Evolutionary conservation across 106 monocot species (phyloP), one percentile per base, ranked within the genome.

Genomic region (Dactylorhiza incarnata): DNA sequence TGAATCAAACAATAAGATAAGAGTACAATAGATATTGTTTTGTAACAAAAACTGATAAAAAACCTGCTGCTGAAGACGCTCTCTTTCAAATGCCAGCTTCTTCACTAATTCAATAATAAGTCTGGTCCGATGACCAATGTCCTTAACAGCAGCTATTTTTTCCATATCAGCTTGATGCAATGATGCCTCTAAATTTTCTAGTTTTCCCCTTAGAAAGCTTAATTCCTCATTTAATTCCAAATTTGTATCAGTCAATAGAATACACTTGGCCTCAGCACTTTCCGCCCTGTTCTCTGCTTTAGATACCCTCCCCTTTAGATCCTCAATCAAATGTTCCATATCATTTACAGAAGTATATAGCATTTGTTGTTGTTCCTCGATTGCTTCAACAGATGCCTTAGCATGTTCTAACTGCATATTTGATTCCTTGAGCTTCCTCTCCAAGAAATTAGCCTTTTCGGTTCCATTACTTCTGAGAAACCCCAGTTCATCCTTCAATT

Each of bases 321-420:
- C 86, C 45, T 84, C 86, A 68, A 94, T 91, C 52, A 97, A 76
- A 85, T 81, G 77, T 80, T 91, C 87, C 97, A 97, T 94, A 72
- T 97, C 94, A 79, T 69, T 61, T 16, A 91, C 68, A 66, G 89
- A 81, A 74, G 86, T 79, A 75, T 84, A 81, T 65, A 91, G 43
- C 84, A 94, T 58, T 61, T 23, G 82, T 68, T 83, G 80, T 47
- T 93, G 83, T 69, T 95, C 90, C 65, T 83, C 84, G 56, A 81
- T 81, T 80, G 95, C 95, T 63, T 92, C 90, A 78, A 90, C 49
- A 44, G 95, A 85, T 72, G 85, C 92, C 45, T 78, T 87, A 73
- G 90, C 90, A 86, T 90, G 90, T 66, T 93, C 90, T 61, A 95
- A 71, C 53, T 89, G 88, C 11, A 65, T 86, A 65, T 89, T 82